phyloP scores from a whole-genome alignment of 805 yeast species.

The Candida loeiensis region DNA sequence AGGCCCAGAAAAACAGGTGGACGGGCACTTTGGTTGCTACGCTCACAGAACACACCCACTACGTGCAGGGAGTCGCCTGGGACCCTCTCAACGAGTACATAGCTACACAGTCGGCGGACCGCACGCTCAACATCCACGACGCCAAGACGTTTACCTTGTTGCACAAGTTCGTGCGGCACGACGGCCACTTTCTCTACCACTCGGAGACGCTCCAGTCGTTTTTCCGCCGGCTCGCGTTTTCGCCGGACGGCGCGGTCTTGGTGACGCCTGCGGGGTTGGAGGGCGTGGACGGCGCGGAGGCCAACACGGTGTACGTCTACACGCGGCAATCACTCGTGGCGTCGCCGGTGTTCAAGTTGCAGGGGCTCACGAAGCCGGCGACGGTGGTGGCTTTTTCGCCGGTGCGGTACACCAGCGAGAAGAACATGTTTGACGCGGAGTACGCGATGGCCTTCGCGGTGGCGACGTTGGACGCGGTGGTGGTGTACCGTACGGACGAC shows the following conservation, averaged over 20 bases:
- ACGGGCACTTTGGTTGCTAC: conserved; percentile 36
- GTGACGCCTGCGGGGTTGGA: conserved; percentile 46
- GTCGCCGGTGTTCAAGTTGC: conserved; percentile 74
- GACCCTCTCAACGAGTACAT: conserved; percentile 78
- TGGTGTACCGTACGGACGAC: conserved; percentile 76
- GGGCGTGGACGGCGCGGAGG: conserved; percentile 35
- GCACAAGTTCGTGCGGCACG: conserved; percentile 15
- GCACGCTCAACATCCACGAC: conserved; percentile 68
- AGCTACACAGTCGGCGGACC: conserved; percentile 88
- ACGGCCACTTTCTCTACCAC: conserved; percentile 51
- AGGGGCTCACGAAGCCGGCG: conserved; percentile 80
- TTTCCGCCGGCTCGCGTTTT: conserved; percentile 78
- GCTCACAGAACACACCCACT: conserved; percentile 75
- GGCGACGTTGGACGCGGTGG: conserved; percentile 84
- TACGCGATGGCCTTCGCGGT: conserved; percentile 87
- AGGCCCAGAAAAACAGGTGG: background rate
- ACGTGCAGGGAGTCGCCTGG: conserved; percentile 96
- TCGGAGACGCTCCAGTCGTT: conserved; percentile 88
- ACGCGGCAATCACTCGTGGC: conserved; percentile 63
- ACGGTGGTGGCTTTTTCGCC: conserved; percentile 81
- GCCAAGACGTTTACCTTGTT: conserved; percentile 1
- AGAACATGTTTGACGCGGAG: conserved; percentile 52
- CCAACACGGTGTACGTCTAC: conserved; percentile 77
- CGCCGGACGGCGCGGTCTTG: conserved; percentile 85
- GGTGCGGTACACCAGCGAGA: conserved; percentile 38